Base-by-base conservation (phyloP, 305 asterid species). In the Solanum hybrid region DNA sequence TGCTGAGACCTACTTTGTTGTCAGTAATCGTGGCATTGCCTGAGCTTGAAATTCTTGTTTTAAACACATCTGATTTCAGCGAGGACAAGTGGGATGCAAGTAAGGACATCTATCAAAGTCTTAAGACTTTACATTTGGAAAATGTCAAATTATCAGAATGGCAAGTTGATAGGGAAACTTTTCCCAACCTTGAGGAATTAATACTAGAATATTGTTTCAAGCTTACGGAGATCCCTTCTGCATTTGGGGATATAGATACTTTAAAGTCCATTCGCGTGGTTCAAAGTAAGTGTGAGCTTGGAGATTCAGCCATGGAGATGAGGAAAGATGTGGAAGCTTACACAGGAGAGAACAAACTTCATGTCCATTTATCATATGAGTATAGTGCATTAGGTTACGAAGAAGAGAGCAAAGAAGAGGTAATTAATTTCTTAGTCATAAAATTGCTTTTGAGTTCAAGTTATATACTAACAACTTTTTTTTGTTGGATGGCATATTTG, bases 61-160 rank as follows among this genome's bases (percentile, higher is more conserved):
- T 27, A 11, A 2, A 2, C 10, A 1, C 5, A 0, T 6, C 5
- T 73, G 0, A 6, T 27, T 73, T 73, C 7, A 4, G 2, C 0
- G 11, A 73, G 10, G 5, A 27, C 4, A 29, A 73, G 37, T 29
- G n/a, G 37, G 79, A 27, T 5, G 20, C 35, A 6, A 26, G 79
- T 6, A 11, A 2, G 34, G 22, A 73, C 79, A 6, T 14, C 5
- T 73, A 27, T 3, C 4, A 14, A 73, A 73, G 20, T 6, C 37
- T 73, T 3, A 29, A 29, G 8, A 73, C 32, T 27, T 29, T 73
- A 5, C 17, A 6, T 29, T 29, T 73, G n/a, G 1, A 2, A 13
- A 3, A 0, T 12, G 5, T 1, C 5, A 3, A 6, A 4, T 6
- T 73, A 27, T 73, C 10, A 3, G 22, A 26, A 14, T 29, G 36